Conservation (phyloP, 345 rosid genomes). For the Salix caprea region DNA sequence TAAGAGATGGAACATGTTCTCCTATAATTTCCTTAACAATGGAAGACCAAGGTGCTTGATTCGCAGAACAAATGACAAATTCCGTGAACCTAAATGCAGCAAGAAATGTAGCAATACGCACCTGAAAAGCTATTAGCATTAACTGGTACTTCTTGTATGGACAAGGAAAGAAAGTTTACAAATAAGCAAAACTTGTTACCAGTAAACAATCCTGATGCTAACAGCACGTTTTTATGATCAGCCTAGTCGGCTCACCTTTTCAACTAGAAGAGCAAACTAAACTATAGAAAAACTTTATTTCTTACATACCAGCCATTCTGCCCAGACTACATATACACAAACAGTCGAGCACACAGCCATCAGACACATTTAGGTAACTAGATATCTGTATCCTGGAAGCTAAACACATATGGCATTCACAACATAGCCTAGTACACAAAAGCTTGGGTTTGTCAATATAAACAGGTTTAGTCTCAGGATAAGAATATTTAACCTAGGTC, state of each 20-base stretch:
- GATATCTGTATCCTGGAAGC: constrained; percentile 1
- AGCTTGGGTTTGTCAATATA: background rate
- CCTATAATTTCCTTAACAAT: no score
- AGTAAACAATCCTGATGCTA: background rate
- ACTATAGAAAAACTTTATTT: background rate
- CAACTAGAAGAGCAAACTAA: background rate
- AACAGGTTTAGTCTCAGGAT: background rate
- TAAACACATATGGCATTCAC: background rate
- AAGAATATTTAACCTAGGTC: background rate
- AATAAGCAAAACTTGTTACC: background rate
- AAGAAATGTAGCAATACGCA: background rate
- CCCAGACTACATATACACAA: background rate
- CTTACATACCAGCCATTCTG: constrained; percentile 1
- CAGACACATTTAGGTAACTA: background rate
- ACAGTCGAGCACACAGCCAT: constrained; percentile 7
- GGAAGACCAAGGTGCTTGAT: no score
- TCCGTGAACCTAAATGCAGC: background rate
- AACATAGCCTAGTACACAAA: background rate
- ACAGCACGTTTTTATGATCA: background rate
- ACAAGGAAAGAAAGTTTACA: background rate
- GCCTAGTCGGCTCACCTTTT: background rate
- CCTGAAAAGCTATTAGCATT: background rate
- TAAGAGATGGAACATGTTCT: no score
- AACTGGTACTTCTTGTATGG: background rate
- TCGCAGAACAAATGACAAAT: background rate